phyloP scores from a whole-genome alignment of 73 alveolate species.

The Tetrahymena elliotti region DNA sequence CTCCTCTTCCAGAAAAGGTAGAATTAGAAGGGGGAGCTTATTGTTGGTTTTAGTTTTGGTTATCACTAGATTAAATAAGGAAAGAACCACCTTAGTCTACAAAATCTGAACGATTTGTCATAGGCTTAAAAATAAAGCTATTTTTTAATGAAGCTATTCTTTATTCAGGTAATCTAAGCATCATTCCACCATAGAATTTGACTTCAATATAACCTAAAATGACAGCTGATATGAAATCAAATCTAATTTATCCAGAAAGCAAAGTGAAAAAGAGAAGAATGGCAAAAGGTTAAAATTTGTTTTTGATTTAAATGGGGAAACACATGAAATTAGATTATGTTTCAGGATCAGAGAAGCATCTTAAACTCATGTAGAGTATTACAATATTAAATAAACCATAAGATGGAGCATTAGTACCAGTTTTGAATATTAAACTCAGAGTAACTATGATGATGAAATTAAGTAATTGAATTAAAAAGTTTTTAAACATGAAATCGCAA shows the following conservation, averaged over 20 bases:
- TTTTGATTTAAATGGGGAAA: not conserved
- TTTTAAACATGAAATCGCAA: not conserved
- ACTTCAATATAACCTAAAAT: not conserved
- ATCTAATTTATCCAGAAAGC: not conserved
- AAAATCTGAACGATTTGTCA: not conserved
- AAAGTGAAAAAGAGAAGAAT: not conserved
- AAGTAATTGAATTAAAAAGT: not conserved
- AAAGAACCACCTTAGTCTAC: not conserved
- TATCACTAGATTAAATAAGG: not conserved
- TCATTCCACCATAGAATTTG: not conserved
- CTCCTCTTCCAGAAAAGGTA: not conserved
- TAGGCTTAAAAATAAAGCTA: not conserved
- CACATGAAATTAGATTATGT: not conserved
- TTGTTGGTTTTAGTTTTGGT: not conserved
- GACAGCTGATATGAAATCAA: not conserved
- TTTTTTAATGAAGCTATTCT: not conserved
- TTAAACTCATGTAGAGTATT: not conserved
- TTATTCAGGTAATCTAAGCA: not conserved
- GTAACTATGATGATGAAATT: not conserved
- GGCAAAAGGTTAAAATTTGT: not conserved
- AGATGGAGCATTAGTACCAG: not conserved
- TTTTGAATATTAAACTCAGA: not conserved
- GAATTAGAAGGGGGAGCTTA: not conserved
- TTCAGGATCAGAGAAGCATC: not conserved
- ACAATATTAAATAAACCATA: not conserved